These are phyloP conservation scores for Friedmanniomyces endolithicus DNA, from an alignment of 495 filamentous ascomycete genomes.

Conservation along the genomic window DNA sequence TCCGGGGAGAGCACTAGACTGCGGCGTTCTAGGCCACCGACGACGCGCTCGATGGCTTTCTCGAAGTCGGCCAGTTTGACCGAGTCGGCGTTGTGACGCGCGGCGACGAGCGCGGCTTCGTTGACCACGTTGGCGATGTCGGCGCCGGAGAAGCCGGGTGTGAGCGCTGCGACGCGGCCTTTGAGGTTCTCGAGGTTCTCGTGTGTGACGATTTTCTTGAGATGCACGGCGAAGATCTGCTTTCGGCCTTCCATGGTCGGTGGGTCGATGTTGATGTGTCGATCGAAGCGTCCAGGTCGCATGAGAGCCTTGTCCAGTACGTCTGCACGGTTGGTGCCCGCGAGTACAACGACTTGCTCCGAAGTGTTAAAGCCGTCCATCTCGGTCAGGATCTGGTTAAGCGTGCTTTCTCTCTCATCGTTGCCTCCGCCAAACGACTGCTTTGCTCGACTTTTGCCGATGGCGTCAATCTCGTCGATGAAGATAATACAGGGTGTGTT, in stretches of 20 bases:
- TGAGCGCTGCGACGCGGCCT: slow-evolving; percentile 78
- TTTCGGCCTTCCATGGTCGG: slow-evolving; percentile 94
- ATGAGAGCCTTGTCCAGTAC: slow-evolving; percentile 90
- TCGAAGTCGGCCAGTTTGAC: slow-evolving; percentile 88
- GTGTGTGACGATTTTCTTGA: slow-evolving; percentile 80
- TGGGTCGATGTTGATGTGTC: slow-evolving; percentile 84
- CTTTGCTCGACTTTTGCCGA: slow-evolving; percentile 77
- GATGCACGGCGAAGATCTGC: slow-evolving; percentile 89
- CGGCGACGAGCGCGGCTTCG: slow-evolving; percentile 90
- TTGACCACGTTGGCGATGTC: slow-evolving; percentile 98
- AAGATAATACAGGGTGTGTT: slow-evolving; percentile 98
- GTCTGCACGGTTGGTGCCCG: slow-evolving; percentile 90
- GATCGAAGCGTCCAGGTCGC: slow-evolving; percentile 91
- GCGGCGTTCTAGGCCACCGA: slow-evolving; percentile 93
- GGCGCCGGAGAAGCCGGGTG: slow-evolving; percentile 90
- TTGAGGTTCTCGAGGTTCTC: slow-evolving; percentile 79
- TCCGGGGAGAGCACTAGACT: slow-evolving; percentile 81
- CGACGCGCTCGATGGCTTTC: slow-evolving; percentile 90
- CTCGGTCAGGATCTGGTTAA: slow-evolving; percentile 96
- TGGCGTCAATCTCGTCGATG: slow-evolving; percentile 98
- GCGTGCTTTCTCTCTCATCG: slow-evolving; percentile 88
- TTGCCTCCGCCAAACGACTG: slow-evolving; percentile 74
- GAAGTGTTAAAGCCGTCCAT: slow-evolving; percentile 99
- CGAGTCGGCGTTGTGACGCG: slow-evolving; percentile 58
- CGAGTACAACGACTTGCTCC: slow-evolving; percentile 95